Base-by-base conservation (phyloP, 192 early-diverging fungal genomes). In the Entomortierella chlamydospora region DNA sequence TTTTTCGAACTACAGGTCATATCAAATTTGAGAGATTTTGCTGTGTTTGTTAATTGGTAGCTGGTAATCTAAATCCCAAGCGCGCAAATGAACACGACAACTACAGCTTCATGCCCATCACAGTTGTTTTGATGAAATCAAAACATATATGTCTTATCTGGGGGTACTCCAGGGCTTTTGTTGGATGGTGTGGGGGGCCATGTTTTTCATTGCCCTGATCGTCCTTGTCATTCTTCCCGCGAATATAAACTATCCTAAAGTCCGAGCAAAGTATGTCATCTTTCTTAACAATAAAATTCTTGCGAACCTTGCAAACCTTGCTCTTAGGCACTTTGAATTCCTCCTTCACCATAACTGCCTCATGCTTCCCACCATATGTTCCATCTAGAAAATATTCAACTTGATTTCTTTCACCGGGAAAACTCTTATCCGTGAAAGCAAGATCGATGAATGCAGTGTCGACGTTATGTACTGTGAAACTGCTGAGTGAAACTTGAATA, bases 161-260 rank as follows among this genome's bases (percentile, higher is more conserved):
- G 20, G 45, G 45, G 15, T 47, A 47, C 45, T 47, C 45, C 45
- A 11, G 45, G 45, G 15, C 45, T 47, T 47, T 47, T 11, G 2
- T 15, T 17, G 45, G 4, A 15, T 47, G 45, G 15, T 47, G 5
- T 11, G 45, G 45, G 4, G 45, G 45, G 2, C 45, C 45, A 47
- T 17, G 45, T 47, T 11, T 47, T 47, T 47, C 20, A 20, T 47
- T 47, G 45, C 45, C 45, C 15, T 47, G 2, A 17, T 12, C 45
- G 15, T 47, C 45, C 4, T 11, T 3, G 45, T 17, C 15, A 54
- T 30, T 54, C 28, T 28, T 54, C 4, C 52, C 52, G 52, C 26
- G 52, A 28, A 54, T 54, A 54, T 54, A 54, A 8, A 54, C 3
- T 10, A 54, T 54, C 52, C 3, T 54, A 54, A 54, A 54, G 52